These are phyloP conservation scores for Mycosphaerella sp. DNA, from an alignment of 2,329 filamentous ascomycete species.

Conservation along the genomic window DNA sequence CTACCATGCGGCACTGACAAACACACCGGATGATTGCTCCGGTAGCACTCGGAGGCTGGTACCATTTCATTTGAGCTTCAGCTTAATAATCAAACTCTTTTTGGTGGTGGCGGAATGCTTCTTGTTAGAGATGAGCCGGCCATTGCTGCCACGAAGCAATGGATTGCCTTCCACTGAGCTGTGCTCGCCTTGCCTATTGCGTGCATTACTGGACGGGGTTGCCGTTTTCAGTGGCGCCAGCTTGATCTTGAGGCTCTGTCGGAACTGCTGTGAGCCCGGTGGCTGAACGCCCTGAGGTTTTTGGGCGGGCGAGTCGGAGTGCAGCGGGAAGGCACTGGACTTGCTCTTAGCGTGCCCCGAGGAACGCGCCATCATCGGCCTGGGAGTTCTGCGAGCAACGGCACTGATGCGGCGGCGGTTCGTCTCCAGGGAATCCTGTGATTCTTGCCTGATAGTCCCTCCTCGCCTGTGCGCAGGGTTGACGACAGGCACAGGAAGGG, in stretches of 20 bases:
- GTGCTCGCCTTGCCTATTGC: not conserved
- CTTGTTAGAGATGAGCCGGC: too few species aligned
- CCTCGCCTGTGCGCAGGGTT: not conserved
- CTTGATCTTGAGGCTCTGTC: not conserved
- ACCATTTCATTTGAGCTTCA: not conserved
- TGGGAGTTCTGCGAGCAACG: too few species aligned
- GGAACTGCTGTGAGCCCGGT: not conserved
- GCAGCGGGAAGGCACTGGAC: too few species aligned
- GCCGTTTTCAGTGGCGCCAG: not conserved
- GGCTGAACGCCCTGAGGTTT: not conserved
- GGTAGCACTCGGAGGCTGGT: too few species aligned
- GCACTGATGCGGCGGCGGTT: too few species aligned
- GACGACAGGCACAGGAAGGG: not conserved
- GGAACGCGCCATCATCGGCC: too few species aligned
- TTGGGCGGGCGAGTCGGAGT: not conserved
- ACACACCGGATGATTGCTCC: too few species aligned
- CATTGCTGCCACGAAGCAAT: too few species aligned
- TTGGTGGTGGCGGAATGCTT: too few species aligned
- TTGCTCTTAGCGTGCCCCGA: too few species aligned
- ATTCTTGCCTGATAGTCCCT: not conserved
- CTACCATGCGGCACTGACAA: too few species aligned
- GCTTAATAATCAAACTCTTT: not conserved
- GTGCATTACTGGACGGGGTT: not conserved
- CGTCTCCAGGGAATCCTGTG: too few species aligned
- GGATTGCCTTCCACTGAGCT: not conserved